Evolutionary conservation across 805 yeast species (phyloP).

Genomic region (Wickerhamiella sergipiensis): DNA sequence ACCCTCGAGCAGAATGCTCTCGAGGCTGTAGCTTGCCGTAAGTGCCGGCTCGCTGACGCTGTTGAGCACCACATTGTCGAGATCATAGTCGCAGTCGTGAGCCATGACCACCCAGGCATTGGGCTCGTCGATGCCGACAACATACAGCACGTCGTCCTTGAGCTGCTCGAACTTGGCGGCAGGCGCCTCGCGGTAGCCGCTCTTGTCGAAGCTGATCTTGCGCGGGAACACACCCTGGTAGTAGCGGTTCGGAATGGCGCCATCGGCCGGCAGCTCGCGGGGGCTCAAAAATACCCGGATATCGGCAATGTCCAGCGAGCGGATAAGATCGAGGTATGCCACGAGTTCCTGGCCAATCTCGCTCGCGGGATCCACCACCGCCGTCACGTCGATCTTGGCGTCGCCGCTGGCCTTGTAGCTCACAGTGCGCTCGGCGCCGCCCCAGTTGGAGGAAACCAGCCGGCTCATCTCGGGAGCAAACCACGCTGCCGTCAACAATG

Average conservation of each 20-base stretch:
- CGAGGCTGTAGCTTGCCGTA: slow-evolving; percentile 37
- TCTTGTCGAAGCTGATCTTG: slow-evolving; percentile 18
- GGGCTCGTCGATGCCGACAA: slow-evolving; percentile 47
- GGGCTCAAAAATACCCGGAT: slow-evolving; percentile 50
- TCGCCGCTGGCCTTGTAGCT: slow-evolving; percentile 8
- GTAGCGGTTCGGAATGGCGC: slow-evolving; percentile 11
- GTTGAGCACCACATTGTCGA: slow-evolving; percentile 46
- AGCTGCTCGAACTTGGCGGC: slow-evolving; percentile 31
- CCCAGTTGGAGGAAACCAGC: background rate
- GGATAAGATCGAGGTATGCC: slow-evolving; percentile 26
- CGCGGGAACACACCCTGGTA: slow-evolving; percentile 20
- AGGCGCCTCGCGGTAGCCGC: slow-evolving; percentile 20
- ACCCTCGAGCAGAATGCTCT: slow-evolving; percentile 55
- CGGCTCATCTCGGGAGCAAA: background rate
- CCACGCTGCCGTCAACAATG: background rate
- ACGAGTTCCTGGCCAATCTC: slow-evolving; percentile 54
- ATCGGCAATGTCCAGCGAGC: slow-evolving; percentile 29
- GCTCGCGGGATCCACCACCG: slow-evolving; percentile 59
- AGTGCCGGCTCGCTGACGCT: slow-evolving; percentile 24
- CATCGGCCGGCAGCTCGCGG: slow-evolving; percentile 14
- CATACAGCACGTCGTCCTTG: slow-evolving; percentile 41
- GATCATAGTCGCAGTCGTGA: slow-evolving; percentile 39
- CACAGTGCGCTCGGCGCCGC: background rate
- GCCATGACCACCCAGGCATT: slow-evolving; percentile 54
- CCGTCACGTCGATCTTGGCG: slow-evolving; percentile 39